These are phyloP conservation scores for Tylopilus sp. DNA, from an alignment of 1,284 basidiomycete species.

Conservation along the genomic window DNA sequence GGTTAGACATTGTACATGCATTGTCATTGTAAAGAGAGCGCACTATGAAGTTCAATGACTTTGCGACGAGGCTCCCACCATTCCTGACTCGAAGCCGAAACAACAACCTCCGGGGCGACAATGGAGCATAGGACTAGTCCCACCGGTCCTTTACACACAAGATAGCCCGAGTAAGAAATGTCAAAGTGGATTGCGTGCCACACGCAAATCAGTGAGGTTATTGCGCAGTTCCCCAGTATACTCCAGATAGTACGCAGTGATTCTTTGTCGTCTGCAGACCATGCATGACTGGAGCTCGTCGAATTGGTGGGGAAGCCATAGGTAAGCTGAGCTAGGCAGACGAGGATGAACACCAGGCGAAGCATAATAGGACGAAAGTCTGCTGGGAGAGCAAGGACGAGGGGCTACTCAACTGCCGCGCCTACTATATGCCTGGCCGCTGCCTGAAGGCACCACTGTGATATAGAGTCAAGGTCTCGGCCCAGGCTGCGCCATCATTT, in stretches of 20 bases:
- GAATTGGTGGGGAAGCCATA: background rate
- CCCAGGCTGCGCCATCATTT: too few relatives aligned
- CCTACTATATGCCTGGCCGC: background rate
- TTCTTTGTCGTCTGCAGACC: background rate
- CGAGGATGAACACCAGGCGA: background rate
- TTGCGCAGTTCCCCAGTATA: constrained; percentile 1
- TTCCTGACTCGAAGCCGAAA: background rate
- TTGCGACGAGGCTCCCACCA: background rate
- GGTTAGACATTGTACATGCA: background rate
- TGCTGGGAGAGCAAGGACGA: background rate
- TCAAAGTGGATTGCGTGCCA: constrained; percentile 2
- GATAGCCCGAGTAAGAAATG: background rate
- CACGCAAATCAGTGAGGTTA: constrained; percentile 1
- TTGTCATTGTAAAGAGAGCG: background rate
- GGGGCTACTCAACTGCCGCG: background rate
- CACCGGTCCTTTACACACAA: background rate
- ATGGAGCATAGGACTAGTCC: background rate
- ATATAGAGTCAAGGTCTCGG: too few relatives aligned
- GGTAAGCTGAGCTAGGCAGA: background rate
- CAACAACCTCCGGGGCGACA: background rate
- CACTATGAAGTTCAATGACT: background rate
- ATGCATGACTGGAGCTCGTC: background rate
- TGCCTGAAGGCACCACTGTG: too few relatives aligned
- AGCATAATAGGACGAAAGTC: background rate
- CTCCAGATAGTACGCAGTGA: background rate